Evolutionary conservation across 108 stramenopile species (phyloP).

Genomic region (Stephanodiscus minutulus): DNA sequence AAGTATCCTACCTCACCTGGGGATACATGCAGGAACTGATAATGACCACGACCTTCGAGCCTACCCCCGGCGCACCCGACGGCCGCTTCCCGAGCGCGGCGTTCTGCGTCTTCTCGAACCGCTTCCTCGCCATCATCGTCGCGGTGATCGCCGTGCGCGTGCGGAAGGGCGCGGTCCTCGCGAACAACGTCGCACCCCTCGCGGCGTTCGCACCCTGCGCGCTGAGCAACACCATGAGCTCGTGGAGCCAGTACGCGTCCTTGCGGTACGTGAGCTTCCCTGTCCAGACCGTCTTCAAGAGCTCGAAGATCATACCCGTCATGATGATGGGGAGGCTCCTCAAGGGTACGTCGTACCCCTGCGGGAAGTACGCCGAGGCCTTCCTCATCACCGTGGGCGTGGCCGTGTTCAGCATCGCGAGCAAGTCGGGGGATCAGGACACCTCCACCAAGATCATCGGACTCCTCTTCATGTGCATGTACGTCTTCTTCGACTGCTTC

Average conservation of each 20-base stretch:
- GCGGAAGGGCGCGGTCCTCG: conserved; percentile 75
- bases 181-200: conserved; percentile 84
- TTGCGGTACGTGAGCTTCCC: conserved; percentile 98
- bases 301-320: conserved; percentile 98
- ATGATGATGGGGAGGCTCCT: conserved; percentile 97
- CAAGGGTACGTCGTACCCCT: conserved; percentile 89
- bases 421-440: conserved; percentile 60
- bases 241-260: conserved; percentile 97
- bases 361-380: conserved; percentile 90
- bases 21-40: conserved; percentile 98
- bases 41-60: conserved; percentile 91
- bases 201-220: conserved; percentile 95
- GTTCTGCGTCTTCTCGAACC: conserved; percentile 97
- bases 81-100: conserved; percentile 94
- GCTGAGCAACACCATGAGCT: conserved; percentile 93
- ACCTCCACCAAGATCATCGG: conserved; percentile 83
- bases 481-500: conserved; percentile 96
- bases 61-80: conserved; percentile 68
- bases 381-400: conserved; percentile 93
- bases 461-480: conserved; percentile 89
- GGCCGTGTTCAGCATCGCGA: conserved; percentile 84
- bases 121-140: conserved; percentile 94
- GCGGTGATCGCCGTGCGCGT: conserved; percentile 84
- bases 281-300: conserved; percentile 96
- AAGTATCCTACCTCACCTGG: conserved; percentile 83